A percentile compares a stretch with the other conserved stretches of the same genome.
Conservation (phyloP, 2,329 filamentous ascomycete genomes). For the Neurospora sp. region DNA sequence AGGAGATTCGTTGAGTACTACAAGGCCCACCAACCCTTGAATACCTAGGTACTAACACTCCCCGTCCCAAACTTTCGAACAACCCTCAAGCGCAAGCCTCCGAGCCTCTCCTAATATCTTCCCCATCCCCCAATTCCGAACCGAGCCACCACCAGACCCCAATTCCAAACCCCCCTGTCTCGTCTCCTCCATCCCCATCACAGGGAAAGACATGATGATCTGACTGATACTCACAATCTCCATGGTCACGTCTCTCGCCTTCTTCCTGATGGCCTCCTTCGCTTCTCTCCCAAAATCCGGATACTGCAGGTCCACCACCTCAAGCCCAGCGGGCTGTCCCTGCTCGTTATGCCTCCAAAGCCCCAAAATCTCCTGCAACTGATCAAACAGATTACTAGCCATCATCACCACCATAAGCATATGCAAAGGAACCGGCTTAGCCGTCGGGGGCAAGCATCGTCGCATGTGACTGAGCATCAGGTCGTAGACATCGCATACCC, state of each 20-base stretch:
- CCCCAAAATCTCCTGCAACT: constrained; percentile 2
- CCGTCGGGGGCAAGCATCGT: constrained; percentile 1
- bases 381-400: constrained; percentile 5
- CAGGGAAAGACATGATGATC: background rate
- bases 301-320: background rate
- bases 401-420: constrained; percentile 6
- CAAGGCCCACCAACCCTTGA: too few relatives aligned
- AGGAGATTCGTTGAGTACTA: background rate
- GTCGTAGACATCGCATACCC: constrained; percentile 6
- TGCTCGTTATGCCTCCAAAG: background rate
- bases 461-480: constrained; percentile 2
- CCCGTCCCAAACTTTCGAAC: background rate
- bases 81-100: background rate
- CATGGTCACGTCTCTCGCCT: background rate
- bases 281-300: background rate
- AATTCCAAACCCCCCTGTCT: background rate
- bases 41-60: background rate
- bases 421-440: background rate
- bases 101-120: background rate
- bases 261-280: background rate
- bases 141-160: background rate
- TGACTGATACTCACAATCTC: background rate
- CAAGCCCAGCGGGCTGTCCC: background rate
- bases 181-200: background rate
- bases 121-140: background rate